Base-by-base conservation (phyloP, 139 green algal species). In the Nannochloris sp. region DNA sequence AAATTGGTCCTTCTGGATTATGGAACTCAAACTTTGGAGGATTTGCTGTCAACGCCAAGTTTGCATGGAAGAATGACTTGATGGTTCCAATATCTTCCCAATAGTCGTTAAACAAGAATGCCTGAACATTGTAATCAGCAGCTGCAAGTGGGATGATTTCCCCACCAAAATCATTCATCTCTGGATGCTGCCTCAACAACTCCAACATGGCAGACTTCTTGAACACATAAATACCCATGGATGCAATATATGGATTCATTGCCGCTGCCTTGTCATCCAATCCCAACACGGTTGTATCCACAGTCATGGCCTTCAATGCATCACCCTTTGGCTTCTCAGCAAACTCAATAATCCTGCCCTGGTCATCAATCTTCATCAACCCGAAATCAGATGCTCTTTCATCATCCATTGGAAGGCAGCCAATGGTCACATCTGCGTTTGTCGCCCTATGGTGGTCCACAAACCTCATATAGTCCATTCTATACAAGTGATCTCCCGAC, bases 191-290 rank as follows among this genome's bases (percentile, higher is more conserved):
- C 4, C 73, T 76, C 34, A 89, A 78, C 57, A 94, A 76, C 31
- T 95, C 61, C 29, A 91, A 27, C 48, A 98, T 81, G 15, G 90
- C 78, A 4, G 82, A 63, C 81, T 96, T 96, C 79, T 95, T 96
- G 87, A 99, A 99, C 24, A 99, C 90, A 69, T 99, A 99, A 82
- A 99, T 98, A 62, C 94, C 94, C 94, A 99, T 99, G 62, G 83
- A 95, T 2, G 93, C 94, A 57, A 99, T 98, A 89, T 87, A 99
- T 8, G 88, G 85, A 75, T 88, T 87, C 68, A 89, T 60, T 57
- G 73, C 31, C 1, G 90, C 89, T 57, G 90, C 80, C 51, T 83
- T 80, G 4, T 76, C 44, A 16, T 68, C 73, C 54, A 95, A 83
- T 11, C 82, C 87, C 54, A 95, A 82, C 31, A 95, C 72, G 25